Conservation (phyloP, 108 stramenopile species). For the Cyclotella sp. region DNA sequence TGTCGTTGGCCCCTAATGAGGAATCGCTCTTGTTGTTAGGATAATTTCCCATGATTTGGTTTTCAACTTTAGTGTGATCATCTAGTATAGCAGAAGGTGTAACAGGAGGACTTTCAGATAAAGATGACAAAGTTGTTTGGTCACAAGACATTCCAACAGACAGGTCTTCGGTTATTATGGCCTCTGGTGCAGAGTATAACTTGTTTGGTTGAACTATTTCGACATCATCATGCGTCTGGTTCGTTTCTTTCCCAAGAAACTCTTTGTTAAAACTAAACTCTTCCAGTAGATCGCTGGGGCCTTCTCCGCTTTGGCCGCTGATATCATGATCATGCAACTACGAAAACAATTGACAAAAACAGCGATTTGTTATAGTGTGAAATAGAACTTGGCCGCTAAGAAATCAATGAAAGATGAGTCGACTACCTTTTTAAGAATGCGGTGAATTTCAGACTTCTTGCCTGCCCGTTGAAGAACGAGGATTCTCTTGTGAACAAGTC, state of each 20-base stretch:
- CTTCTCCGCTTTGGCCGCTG: neutral
- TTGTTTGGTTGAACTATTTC: neutral
- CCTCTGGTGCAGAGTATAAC: neutral
- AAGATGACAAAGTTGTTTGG: neutral
- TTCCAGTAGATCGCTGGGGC: neutral
- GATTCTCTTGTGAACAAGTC: neutral
- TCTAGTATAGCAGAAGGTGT: neutral
- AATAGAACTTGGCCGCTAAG: neutral
- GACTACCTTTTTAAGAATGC: neutral
- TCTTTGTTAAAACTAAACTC: no score
- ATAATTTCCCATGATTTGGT: neutral
- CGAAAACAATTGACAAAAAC: neutral
- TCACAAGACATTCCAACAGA: neutral
- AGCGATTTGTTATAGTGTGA: neutral
- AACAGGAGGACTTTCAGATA: neutral
- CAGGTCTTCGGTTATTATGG: neutral
- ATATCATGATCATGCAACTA: slow-evolving; percentile 10
- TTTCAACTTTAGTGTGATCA: neutral
- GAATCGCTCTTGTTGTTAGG: neutral
- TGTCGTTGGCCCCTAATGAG: neutral
- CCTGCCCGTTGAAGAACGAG: neutral
- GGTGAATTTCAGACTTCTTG: neutral
- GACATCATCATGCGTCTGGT: neutral
- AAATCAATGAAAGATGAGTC: neutral
- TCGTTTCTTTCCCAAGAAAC: neutral